phyloP scores from a whole-genome alignment of 768 basidiomycete genomes.

The Lentinula sp. region DNA sequence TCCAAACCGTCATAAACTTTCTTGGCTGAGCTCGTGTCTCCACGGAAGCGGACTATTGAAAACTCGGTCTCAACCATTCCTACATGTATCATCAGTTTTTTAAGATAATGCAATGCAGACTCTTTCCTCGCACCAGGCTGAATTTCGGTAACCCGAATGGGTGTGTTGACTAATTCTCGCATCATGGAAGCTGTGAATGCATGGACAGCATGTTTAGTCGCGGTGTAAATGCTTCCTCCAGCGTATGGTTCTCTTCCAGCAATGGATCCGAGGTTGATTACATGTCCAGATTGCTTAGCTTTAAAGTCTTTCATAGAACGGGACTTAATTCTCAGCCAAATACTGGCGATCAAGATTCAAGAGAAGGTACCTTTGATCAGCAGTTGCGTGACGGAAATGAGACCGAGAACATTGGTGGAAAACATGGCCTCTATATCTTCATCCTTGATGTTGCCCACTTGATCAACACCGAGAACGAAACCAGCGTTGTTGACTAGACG shows the following conservation, averaged over 20 bases:
- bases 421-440: constrained; percentile 83
- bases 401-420: constrained; percentile 73
- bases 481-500: constrained; percentile 65
- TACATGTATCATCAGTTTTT: constrained; percentile 16
- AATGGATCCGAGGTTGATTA: constrained; percentile 94
- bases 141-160: constrained; percentile 91
- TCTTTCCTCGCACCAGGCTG: constrained; percentile 61
- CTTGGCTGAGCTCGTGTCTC: constrained; percentile 75
- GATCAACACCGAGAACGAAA: constrained; percentile 83
- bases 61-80: constrained; percentile 92
- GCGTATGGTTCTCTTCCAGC: constrained; percentile 86
- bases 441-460: constrained; percentile 75
- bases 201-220: constrained; percentile 81
- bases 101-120: constrained; percentile 3
- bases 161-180: constrained; percentile 87
- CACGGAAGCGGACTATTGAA: constrained; percentile 84
- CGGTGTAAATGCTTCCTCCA: constrained; percentile 90
- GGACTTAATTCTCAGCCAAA: neutral
- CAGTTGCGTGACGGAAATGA: constrained; percentile 80
- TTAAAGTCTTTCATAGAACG: constrained; percentile 59
- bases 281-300: constrained; percentile 68
- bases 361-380: constrained; percentile 46
- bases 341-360: neutral
- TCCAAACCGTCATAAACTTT: constrained; percentile 88
- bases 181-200: constrained; percentile 82